Conservation (phyloP, 495 filamentous ascomycete genomes). For the Neurospora sp. region DNA sequence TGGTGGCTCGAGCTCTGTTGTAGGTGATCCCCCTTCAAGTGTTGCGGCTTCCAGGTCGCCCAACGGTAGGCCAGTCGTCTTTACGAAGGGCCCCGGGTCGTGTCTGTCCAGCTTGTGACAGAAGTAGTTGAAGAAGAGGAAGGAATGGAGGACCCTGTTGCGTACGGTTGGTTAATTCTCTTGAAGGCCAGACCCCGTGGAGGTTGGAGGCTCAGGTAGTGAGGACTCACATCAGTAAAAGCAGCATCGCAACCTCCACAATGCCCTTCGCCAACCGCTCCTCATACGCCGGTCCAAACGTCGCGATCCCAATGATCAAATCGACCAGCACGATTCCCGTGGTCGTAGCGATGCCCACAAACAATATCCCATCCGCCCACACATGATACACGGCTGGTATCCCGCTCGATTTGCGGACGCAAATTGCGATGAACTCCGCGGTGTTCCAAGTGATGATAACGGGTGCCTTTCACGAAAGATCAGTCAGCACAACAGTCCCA, state of each 20-base stretch:
- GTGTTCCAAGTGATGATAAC: constrained; percentile 7
- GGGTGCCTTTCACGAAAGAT: constrained; percentile 1
- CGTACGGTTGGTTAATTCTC: background rate
- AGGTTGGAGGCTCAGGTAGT: background rate
- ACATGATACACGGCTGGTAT: background rate
- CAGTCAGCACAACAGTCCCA: background rate
- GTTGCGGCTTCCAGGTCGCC: background rate
- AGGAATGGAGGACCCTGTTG: background rate
- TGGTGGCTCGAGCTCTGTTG: background rate
- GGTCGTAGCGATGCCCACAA: background rate
- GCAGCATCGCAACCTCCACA: background rate
- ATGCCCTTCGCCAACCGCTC: background rate
- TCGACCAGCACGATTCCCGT: background rate
- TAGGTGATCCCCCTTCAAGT: background rate
- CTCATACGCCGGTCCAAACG: background rate
- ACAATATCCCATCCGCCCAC: background rate
- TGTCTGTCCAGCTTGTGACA: background rate
- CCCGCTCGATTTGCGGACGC: background rate
- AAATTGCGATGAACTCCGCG: constrained; percentile 7
- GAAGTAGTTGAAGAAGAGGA: background rate
- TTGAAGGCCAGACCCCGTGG: background rate
- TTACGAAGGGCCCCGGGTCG: background rate
- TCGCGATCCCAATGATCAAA: background rate
- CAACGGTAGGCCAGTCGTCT: background rate
- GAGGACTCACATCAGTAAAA: background rate